phyloP scores from a whole-genome alignment of 2,329 filamentous ascomycete genomes.

The Pestalotiopsis fici region DNA sequence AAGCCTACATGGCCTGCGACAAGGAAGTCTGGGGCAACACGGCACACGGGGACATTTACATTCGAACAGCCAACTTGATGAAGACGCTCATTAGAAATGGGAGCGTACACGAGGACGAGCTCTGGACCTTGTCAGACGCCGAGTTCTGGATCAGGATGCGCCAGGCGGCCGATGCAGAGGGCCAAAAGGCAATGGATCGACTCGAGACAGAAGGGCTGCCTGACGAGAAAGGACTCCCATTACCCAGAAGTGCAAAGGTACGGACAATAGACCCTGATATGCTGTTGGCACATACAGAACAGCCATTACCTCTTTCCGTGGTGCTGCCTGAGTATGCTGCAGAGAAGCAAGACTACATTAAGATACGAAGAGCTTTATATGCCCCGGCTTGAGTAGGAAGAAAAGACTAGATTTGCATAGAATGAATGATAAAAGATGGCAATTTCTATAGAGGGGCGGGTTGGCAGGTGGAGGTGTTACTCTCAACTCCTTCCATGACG shows the following conservation, averaged over 20 bases:
- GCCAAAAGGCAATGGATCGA: constrained; percentile 19
- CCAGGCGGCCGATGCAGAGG: constrained; percentile 14
- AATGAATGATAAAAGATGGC: background rate
- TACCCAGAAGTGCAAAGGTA: constrained; percentile 29
- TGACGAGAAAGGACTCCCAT: constrained; percentile 21
- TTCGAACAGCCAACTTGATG: constrained; percentile 33
- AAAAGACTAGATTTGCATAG: background rate
- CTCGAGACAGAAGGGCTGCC: constrained; percentile 23
- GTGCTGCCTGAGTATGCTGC: constrained; percentile 18
- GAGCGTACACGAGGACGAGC: constrained; percentile 26
- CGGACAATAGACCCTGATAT: constrained; percentile 34
- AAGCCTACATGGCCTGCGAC: constrained; percentile 33
- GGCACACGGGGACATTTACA: constrained; percentile 35
- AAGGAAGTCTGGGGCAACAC: constrained; percentile 37
- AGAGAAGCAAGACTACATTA: constrained; percentile 19
- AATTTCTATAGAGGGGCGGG: background rate
- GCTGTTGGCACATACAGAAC: constrained; percentile 10
- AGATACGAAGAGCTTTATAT: constrained; percentile 15
- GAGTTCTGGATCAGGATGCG: constrained; percentile 35
- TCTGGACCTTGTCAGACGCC: constrained; percentile 34
- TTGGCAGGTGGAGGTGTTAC: too few relatives aligned
- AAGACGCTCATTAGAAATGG: constrained; percentile 15
- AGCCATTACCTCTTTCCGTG: constrained; percentile 18
- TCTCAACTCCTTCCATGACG: too few relatives aligned
- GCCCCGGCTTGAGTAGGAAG: background rate